Evolutionary conservation across 768 basidiomycete species (phyloP), one percentile per base, ranked within the genome.

Genomic region (Hypholoma sublateritium): DNA sequence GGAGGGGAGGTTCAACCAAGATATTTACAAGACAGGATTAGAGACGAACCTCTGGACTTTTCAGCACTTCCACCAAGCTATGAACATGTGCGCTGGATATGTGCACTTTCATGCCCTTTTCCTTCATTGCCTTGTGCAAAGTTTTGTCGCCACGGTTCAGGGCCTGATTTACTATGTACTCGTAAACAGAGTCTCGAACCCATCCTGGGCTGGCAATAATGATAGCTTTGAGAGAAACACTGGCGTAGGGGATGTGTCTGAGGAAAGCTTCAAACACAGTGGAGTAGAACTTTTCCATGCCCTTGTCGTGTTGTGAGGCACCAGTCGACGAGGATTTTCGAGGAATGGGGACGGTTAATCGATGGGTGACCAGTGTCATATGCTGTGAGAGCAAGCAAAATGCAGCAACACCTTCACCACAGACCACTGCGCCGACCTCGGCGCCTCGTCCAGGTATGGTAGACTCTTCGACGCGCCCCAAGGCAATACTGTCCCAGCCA

Each of bases 161-260:
- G 0, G 97, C 93, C 72, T 98, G 93, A 13, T 81, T 78, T 61
- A 93, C 76, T 69, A 98, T 83, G 70, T 86, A 89, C 56, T 93
- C 89, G 67, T 86, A 87, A 6, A 98, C 90, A 0, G 88, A 77
- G 63, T 99, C 97, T 65, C 90, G 82, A 6, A 95, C 88, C 87
- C 98, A 99, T 0, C 97, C 97, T 7, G 97, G 97, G 62, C 92
- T 95, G 5, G 97, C 97, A 66, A 99, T 89, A 46, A 99, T 92
- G 65, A 99, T 92, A 2, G 91, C 96, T 43, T 88, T 88, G 42
- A 98, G 77, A 32, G 81, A 78, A 1, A 78, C 80, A 59, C 81
- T 85, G 19, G 82, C 75, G 64, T 87, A 97, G 3, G 97, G 95
- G 60, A 99, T 90, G 69, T 98, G 93, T 16, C 96, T 84, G 4